phyloP scores from a whole-genome alignment of 768 basidiomycete genomes.

The Suillus cothurnatus region DNA sequence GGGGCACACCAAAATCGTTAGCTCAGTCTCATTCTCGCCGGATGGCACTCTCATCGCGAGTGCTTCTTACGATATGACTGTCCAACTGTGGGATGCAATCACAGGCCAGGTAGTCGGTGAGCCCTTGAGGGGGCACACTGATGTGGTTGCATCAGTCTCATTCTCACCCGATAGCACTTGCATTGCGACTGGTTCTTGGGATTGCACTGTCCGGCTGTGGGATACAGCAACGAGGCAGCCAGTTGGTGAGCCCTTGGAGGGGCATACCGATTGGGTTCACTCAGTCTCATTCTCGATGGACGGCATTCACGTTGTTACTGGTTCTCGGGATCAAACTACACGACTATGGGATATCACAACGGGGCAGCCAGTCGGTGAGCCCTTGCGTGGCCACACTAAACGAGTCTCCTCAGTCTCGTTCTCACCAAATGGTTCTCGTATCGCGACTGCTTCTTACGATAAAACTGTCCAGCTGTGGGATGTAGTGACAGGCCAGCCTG shows the following conservation, averaged over 20 bases:
- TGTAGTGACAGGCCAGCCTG: not conserved
- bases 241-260: constrained; percentile 6
- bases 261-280: not conserved
- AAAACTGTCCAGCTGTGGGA: not conserved
- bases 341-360: constrained; percentile 6
- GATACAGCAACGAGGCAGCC: constrained; percentile 23
- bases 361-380: not conserved
- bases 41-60: not conserved
- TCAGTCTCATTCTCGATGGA: not conserved
- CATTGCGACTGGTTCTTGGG: constrained; percentile 17
- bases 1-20: not conserved
- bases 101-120: not conserved
- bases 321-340: not conserved
- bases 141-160: constrained; percentile 11
- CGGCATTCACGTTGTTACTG: not conserved
- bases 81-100: not conserved
- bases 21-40: not conserved
- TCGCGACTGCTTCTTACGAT: not conserved
- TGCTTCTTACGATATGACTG: not conserved
- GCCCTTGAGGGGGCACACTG: not conserved
- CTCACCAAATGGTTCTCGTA: not conserved
- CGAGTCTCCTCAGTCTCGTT: constrained; percentile 2
- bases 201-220: constrained; percentile 24
- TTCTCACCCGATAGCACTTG: constrained; percentile 24
- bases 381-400: constrained; percentile 1